phyloP scores from a whole-genome alignment of 352 stramenopile genomes.

The Pythium graminicola region DNA sequence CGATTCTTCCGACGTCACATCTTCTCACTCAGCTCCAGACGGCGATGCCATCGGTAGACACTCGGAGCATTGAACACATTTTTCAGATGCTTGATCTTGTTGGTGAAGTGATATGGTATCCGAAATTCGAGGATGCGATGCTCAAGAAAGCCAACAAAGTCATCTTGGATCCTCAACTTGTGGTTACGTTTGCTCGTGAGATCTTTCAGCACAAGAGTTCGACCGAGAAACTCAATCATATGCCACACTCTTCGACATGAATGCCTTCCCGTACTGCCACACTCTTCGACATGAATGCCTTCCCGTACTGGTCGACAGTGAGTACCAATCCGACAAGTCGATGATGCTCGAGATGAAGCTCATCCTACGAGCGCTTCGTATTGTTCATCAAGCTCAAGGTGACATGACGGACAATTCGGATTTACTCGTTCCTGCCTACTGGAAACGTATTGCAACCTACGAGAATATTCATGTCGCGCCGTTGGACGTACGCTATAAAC shows the following conservation, averaged over 20 bases:
- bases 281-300: not conserved
- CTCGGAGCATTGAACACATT: too few species aligned
- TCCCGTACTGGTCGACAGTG: not conserved
- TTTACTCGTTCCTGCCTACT: not conserved
- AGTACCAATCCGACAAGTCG: not conserved
- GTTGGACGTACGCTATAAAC: not conserved
- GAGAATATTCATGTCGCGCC: conserved; percentile 3
- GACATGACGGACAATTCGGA: not conserved
- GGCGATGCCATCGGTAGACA: too few species aligned
- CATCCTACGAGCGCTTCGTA: not conserved
- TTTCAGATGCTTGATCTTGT: not conserved
- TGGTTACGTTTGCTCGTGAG: conserved; percentile 1
- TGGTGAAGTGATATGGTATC: not conserved
- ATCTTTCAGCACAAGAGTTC: not conserved
- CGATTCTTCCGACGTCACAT: not conserved
- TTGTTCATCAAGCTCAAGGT: not conserved
- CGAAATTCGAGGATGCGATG: not conserved
- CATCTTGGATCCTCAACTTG: not conserved
- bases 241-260: not conserved
- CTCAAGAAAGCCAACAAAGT: not conserved
- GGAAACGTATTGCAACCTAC: not conserved
- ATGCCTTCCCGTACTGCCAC: not conserved
- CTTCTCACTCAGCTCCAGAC: too few species aligned
- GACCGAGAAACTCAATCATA: not conserved
- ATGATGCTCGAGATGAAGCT: conserved; percentile 6